Evolutionary conservation across 495 filamentous ascomycete species (phyloP).

Genomic region (Pseudevernia furfuracea): DNA sequence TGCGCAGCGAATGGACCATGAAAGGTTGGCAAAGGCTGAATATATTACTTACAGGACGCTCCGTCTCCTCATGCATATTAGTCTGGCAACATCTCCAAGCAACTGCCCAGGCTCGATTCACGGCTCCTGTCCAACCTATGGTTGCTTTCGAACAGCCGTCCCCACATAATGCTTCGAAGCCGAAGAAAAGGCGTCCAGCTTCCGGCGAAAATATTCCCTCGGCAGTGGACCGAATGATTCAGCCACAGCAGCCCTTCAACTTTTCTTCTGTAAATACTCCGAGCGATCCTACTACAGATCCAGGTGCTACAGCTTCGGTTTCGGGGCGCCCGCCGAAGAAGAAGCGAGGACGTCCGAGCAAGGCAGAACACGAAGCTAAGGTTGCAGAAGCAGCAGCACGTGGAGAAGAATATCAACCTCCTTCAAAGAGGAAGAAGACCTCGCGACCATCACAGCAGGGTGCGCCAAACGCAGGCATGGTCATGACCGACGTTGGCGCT

Average conservation of each 20-base stretch:
- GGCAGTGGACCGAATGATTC: conserved; percentile 23
- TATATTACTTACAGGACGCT: conserved; percentile 31
- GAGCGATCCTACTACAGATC: conserved; percentile 25
- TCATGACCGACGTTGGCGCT: conserved; percentile 13
- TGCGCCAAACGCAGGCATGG: conserved; percentile 5
- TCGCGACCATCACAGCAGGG: conserved; percentile 21
- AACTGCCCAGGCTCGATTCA: conserved; percentile 10
- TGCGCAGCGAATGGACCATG: conserved; percentile 26
- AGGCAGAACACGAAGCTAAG: conserved; percentile 47
- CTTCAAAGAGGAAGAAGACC: conserved; percentile 27
- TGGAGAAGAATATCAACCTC: conserved; percentile 44
- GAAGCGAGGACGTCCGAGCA: conserved; percentile 53
- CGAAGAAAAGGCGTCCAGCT: conserved; percentile 26
- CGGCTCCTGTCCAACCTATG: conserved; percentile 14
- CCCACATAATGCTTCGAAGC: conserved; percentile 11
- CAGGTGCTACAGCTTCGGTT: conserved; percentile 18
- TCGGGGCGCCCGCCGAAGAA: conserved; percentile 44
- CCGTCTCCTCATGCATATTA: conserved; percentile 34
- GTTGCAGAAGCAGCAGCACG: conserved; percentile 45
- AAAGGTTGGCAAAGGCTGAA: conserved; percentile 19
- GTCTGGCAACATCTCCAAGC: conserved; percentile 29
- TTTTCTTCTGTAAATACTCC: conserved; percentile 28
- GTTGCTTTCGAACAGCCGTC: conserved; percentile 16
- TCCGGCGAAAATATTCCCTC: conserved; percentile 8
- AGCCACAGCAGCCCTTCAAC: conserved; percentile 26